These are phyloP conservation scores for Verticillium zaregamsianum DNA, from an alignment of 2,329 filamentous ascomycete species.

Conservation along the genomic window DNA sequence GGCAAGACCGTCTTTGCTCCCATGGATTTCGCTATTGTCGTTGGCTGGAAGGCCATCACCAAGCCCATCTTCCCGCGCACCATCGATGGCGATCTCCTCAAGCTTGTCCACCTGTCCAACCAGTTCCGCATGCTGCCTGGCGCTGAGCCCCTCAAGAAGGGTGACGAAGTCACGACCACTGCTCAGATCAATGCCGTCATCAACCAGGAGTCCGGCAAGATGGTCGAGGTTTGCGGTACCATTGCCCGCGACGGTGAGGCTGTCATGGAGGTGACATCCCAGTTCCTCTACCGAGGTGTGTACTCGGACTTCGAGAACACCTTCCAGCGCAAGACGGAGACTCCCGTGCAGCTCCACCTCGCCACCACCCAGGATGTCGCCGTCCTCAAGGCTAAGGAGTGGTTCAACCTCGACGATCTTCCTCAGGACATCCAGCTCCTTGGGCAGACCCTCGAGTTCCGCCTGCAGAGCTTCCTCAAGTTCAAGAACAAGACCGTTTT, in stretches of 20 bases:
- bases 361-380: conserved; percentile 87
- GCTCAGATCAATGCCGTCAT: conserved; percentile 96
- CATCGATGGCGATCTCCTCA: conserved; percentile 93
- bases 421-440: conserved; percentile 76
- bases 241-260: conserved; percentile 78
- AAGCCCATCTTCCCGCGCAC: conserved; percentile 97
- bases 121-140: conserved; percentile 98
- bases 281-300: conserved; percentile 91
- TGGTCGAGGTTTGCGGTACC: conserved; percentile 99
- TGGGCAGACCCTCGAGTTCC: conserved; percentile 92
- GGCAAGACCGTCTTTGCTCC: conserved; percentile 92
- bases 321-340: conserved; percentile 96
- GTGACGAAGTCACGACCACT: conserved; percentile 85
- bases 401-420: conserved; percentile 79
- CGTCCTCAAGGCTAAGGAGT: conserved; percentile 92
- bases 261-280: conserved; percentile 97
- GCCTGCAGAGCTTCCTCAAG: conserved; percentile 82
- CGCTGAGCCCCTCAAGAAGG: conserved; percentile 91
- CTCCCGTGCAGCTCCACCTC: conserved; percentile 88
- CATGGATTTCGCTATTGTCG: conserved; percentile 99
- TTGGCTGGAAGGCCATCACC: conserved; percentile 98
- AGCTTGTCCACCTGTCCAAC: conserved; percentile 95
- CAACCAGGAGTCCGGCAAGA: conserved; percentile 97
- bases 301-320: conserved; percentile 97
- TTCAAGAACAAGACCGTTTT: conserved; percentile 96